Evolutionary conservation across 257 asterid genomes (phyloP).

Genomic region (Nemophila menziesii): DNA sequence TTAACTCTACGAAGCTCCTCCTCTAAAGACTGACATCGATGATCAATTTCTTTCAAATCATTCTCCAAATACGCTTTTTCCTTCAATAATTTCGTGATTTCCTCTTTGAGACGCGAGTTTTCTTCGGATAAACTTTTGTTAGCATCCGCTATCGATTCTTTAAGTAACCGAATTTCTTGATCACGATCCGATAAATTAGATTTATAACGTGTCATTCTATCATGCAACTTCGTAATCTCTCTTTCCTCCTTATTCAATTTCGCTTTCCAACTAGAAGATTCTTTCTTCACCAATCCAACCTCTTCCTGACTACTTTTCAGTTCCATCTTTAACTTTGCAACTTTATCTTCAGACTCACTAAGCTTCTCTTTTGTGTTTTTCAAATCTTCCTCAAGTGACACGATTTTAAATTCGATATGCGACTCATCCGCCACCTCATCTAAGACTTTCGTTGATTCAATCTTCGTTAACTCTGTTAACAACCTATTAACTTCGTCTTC

Average conservation of each 20-base stretch:
- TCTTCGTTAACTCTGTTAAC: constrained; percentile 48
- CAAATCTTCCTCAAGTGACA: constrained; percentile 38
- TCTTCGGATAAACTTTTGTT: constrained; percentile 76
- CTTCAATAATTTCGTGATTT: constrained; percentile 37
- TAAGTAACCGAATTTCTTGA: constrained; percentile 66
- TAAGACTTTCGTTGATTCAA: constrained; percentile 21
- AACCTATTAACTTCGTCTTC: constrained; percentile 49
- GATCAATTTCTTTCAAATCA: constrained; percentile 49
- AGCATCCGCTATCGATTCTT: constrained; percentile 61
- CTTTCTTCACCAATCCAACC: constrained; percentile 46
- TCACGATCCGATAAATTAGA: constrained; percentile 63
- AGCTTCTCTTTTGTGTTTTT: constrained; percentile 34
- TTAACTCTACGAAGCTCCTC: constrained; percentile 55
- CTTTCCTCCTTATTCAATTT: constrained; percentile 53
- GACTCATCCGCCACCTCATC: constrained; percentile 12
- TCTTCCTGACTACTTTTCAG: constrained; percentile 43
- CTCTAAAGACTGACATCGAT: constrained; percentile 58
- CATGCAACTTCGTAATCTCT: constrained; percentile 58
- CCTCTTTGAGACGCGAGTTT: constrained; percentile 50
- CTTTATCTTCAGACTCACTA: constrained; percentile 41
- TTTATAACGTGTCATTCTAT: constrained; percentile 61
- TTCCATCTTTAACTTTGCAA: constrained; percentile 31
- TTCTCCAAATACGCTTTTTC: constrained; percentile 59
- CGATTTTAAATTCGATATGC: constrained; percentile 25
- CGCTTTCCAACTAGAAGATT: constrained; percentile 40